A percentile compares a stretch with the other conserved stretches of the same genome.
Evolutionary conservation across 441 rosid species (phyloP).

Genomic region (Populus tomentosa): DNA sequence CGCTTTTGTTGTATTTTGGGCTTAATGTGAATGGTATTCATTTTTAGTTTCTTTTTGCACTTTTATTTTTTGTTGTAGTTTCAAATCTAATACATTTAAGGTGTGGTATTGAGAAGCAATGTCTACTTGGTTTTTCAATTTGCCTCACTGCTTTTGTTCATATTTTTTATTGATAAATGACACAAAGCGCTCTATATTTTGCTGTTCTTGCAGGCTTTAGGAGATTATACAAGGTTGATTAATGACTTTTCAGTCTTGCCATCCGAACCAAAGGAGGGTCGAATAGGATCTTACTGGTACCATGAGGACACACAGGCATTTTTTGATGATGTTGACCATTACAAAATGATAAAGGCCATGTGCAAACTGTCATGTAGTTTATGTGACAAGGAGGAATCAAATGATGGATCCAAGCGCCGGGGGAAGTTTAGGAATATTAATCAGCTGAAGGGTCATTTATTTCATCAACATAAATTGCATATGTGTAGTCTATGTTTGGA

Average conservation of each 20-base stretch:
- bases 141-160: neutral
- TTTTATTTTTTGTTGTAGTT: neutral
- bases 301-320: constrained; percentile 81
- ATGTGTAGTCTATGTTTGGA: constrained; percentile 92
- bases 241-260: constrained; percentile 84
- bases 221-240: constrained; percentile 83
- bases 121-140: neutral
- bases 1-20: neutral
- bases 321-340: constrained; percentile 87
- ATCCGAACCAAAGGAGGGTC: constrained; percentile 70
- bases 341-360: constrained; percentile 96
- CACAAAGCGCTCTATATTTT: neutral
- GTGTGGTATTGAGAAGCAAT: neutral
- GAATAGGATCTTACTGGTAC: constrained; percentile 67
- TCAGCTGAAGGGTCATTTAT: constrained; percentile 89
- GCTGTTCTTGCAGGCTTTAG: constrained; percentile 59
- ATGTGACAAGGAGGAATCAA: constrained; percentile 67
- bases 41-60: neutral
- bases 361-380: constrained; percentile 85
- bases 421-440: constrained; percentile 68
- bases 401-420: constrained; percentile 55
- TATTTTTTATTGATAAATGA: neutral
- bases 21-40: neutral
- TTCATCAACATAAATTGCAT: constrained; percentile 66
- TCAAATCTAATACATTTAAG: neutral